These are phyloP conservation scores for Fusarium burgessii DNA, from an alignment of 2,329 filamentous ascomycete species.

Conservation along the genomic window DNA sequence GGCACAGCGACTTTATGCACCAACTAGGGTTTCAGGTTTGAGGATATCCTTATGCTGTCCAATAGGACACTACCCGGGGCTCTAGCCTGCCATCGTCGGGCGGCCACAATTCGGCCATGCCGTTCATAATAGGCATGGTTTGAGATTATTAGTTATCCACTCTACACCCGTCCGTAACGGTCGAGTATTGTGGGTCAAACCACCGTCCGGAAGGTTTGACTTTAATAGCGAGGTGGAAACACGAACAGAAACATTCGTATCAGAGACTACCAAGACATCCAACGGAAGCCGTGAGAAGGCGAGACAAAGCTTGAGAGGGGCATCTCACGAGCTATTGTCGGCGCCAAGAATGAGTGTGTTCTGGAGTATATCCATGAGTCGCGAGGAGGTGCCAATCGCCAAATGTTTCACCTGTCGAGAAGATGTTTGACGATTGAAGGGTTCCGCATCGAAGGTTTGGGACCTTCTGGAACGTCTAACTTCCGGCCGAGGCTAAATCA, in stretches of 20 bases:
- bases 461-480: conserved; percentile 46
- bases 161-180: conserved; percentile 28
- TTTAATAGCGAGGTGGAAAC: conserved; percentile 33
- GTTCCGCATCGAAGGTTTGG: conserved; percentile 27
- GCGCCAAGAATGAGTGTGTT: conserved; percentile 21
- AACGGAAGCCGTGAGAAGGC: conserved; percentile 19
- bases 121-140: conserved; percentile 41
- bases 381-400: conserved; percentile 20
- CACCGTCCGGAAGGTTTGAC: conserved; percentile 8
- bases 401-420: conserved; percentile 43
- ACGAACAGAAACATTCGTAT: conserved; percentile 26
- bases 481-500: conserved; percentile 34
- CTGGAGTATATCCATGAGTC: conserved; percentile 23
- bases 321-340: conserved; percentile 19
- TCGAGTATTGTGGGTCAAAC: conserved; percentile 25
- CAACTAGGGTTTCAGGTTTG: conserved; percentile 53
- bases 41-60: conserved; percentile 31
- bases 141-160: conserved; percentile 39
- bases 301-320: conserved; percentile 14
- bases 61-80: conserved; percentile 48
- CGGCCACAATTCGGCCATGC: conserved; percentile 45
- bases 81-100: conserved; percentile 30
- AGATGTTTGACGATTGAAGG: conserved; percentile 30
- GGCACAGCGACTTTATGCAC: conserved; percentile 48
- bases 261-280: conserved; percentile 35